Conservation (phyloP, 2,329 filamentous ascomycete genomes). For the Colletotrichum melonis region DNA sequence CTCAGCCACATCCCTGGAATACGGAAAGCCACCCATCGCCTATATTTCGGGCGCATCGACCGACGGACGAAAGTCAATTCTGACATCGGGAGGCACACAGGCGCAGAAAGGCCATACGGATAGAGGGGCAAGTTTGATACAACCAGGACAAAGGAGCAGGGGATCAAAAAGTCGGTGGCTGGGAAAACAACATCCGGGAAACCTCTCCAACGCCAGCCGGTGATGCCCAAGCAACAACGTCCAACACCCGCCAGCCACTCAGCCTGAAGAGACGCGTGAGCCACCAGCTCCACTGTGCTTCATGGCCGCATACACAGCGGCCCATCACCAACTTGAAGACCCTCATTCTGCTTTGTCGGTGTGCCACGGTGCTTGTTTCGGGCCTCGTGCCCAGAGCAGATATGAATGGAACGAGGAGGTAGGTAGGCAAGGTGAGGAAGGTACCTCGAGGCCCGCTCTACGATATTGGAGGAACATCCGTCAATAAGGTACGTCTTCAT, state of each 20-base stretch:
- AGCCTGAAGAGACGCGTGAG: slow-evolving; percentile 32
- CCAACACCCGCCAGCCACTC: slow-evolving; percentile 34
- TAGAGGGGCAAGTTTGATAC: not conserved
- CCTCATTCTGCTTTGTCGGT: slow-evolving; percentile 24
- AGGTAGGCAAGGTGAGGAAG: not conserved
- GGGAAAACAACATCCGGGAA: slow-evolving; percentile 29
- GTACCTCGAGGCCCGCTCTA: not conserved
- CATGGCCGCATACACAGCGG: slow-evolving; percentile 41
- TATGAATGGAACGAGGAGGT: not conserved
- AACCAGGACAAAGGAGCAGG: not conserved
- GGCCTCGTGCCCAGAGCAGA: not conserved
- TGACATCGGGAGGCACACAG: slow-evolving; percentile 21
- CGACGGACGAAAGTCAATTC: slow-evolving; percentile 29
- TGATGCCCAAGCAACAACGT: slow-evolving; percentile 34
- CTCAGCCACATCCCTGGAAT: slow-evolving; percentile 34
- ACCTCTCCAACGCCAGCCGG: slow-evolving; percentile 23
- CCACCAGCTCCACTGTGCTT: slow-evolving; percentile 42
- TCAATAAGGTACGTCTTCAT: not conserved
- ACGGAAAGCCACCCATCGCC: slow-evolving; percentile 29
- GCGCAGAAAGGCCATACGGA: too few species aligned
- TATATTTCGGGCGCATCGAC: slow-evolving; percentile 13
- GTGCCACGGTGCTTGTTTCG: slow-evolving; percentile 31
- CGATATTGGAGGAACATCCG: not conserved
- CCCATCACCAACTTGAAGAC: slow-evolving; percentile 34
- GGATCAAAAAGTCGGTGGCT: slow-evolving; percentile 34